Conservation (phyloP, 192 early-diverging fungal genomes). For the Coemansia pectinata region DNA sequence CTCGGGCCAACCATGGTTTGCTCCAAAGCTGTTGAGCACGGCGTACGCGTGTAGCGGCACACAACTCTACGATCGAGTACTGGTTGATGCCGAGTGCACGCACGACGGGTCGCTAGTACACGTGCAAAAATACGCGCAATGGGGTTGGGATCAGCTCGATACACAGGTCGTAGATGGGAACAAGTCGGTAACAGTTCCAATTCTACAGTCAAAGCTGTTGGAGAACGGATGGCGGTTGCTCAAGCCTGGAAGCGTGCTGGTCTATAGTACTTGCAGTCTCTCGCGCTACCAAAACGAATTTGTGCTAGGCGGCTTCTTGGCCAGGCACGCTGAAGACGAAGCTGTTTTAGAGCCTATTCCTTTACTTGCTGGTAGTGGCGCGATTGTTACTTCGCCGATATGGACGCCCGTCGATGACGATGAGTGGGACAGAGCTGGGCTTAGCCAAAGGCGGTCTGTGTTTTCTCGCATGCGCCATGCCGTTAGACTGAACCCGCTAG, state of each 20-base stretch:
- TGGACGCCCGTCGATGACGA: slow-evolving; percentile 8
- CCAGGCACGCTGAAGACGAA: slow-evolving; percentile 24
- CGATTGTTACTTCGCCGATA: slow-evolving; percentile 6
- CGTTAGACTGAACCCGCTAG: slow-evolving; percentile 43
- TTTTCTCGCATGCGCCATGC: slow-evolving; percentile 26
- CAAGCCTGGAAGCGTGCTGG: slow-evolving; percentile 73
- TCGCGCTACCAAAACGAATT: slow-evolving; percentile 84
- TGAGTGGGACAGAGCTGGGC: slow-evolving; percentile 15
- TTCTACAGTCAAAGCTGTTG: slow-evolving; percentile 63
- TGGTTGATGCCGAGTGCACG: slow-evolving; percentile 78
- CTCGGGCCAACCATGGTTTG: slow-evolving; percentile 67
- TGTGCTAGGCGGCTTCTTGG: slow-evolving; percentile 79
- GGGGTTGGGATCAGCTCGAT: slow-evolving; percentile 83
- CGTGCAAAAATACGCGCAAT: slow-evolving; percentile 74
- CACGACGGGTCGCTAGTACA: slow-evolving; percentile 90
- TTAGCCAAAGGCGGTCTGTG: slow-evolving; percentile 1
- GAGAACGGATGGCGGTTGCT: slow-evolving; percentile 76
- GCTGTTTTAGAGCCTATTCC: slow-evolving; percentile 28
- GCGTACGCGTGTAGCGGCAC: slow-evolving; percentile 57
- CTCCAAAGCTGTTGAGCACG: slow-evolving; percentile 65
- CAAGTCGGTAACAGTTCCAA: slow-evolving; percentile 61
- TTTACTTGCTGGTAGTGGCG: not conserved
- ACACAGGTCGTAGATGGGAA: slow-evolving; percentile 66
- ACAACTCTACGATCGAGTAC: slow-evolving; percentile 66
- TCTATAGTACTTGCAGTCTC: slow-evolving; percentile 87